phyloP scores from a whole-genome alignment of 202 grass and related monocot species.

The Schoenoplectus triqueter region DNA sequence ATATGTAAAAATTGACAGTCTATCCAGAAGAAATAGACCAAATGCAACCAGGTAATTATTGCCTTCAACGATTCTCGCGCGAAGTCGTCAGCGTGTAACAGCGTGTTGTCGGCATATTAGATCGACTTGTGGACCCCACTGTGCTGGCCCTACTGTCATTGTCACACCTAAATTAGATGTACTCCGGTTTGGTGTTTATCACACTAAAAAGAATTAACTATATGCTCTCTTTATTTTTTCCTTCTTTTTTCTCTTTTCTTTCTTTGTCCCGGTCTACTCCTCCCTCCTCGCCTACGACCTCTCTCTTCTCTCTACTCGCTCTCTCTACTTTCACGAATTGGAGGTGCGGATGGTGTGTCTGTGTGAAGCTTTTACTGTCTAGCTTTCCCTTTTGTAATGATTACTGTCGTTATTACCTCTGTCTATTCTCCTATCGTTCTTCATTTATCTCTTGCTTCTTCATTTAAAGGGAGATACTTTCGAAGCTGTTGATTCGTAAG shows the following conservation, averaged over 20 bases:
- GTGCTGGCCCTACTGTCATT: constrained; percentile 11
- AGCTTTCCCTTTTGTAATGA: neutral
- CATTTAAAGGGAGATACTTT: neutral
- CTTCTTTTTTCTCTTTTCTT: constrained; percentile 34
- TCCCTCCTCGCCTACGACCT: constrained; percentile 31
- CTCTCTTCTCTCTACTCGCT: constrained; percentile 6
- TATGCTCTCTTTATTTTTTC: neutral
- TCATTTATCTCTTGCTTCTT: neutral
- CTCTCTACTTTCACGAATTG: constrained; percentile 37
- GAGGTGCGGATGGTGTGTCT: constrained; percentile 22
- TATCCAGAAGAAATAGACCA: constrained; percentile 2
- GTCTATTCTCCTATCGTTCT: neutral
- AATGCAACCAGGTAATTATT: constrained; percentile 13
- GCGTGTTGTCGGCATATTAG: neutral
- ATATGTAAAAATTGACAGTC: neutral
- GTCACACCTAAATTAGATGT: neutral
- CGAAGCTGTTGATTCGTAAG: neutral
- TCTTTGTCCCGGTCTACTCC: constrained; percentile 39
- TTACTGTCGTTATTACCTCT: constrained; percentile 12
- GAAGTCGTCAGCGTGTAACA: constrained; percentile 21
- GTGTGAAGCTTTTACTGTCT: constrained; percentile 11
- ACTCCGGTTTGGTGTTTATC: neutral
- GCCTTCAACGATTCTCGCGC: constrained; percentile 4
- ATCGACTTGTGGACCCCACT: constrained; percentile 25
- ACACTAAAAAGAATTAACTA: constrained; percentile 22